These are phyloP conservation scores for Apiospora sp. DNA, from an alignment of 2,329 filamentous ascomycete genomes.

Conservation along the genomic window DNA sequence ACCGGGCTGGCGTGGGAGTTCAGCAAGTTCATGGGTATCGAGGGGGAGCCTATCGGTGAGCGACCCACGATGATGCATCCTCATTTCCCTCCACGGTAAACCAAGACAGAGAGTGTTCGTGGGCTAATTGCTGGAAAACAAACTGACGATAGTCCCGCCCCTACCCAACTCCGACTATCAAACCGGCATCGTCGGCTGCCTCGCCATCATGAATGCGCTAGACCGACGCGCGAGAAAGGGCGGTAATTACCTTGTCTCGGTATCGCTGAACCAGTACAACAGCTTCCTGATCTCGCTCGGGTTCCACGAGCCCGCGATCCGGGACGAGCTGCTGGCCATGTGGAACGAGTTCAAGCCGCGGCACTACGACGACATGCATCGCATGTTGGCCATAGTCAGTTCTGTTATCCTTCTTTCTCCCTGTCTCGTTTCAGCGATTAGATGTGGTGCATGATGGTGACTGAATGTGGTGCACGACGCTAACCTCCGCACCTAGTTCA, in stretches of 20 bases:
- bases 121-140: constrained; percentile 35
- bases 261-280: constrained; percentile 42
- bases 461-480: not conserved
- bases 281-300: constrained; percentile 42
- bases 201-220: constrained; percentile 51
- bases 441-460: not conserved
- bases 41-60: constrained; percentile 31
- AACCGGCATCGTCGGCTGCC: constrained; percentile 51
- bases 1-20: constrained; percentile 41
- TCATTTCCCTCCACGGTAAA: no score
- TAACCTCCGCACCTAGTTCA: constrained; percentile 22
- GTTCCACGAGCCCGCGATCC: constrained; percentile 35
- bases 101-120: no score
- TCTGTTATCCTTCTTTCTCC: no score
- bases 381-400: constrained; percentile 41
- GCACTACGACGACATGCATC: constrained; percentile 42
- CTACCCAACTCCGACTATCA: constrained; percentile 44
- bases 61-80: no score
- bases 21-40: constrained; percentile 39
- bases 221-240: constrained; percentile 48
- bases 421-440: no score
- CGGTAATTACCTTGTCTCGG: constrained; percentile 44
- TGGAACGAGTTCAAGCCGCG: constrained; percentile 39
- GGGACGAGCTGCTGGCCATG: constrained; percentile 35
- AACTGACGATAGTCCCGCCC: constrained; percentile 40